Evolutionary conservation across 768 basidiomycete genomes (phyloP), one percentile per base, ranked within the genome.

Genomic region (Pleurotus giganteus): DNA sequence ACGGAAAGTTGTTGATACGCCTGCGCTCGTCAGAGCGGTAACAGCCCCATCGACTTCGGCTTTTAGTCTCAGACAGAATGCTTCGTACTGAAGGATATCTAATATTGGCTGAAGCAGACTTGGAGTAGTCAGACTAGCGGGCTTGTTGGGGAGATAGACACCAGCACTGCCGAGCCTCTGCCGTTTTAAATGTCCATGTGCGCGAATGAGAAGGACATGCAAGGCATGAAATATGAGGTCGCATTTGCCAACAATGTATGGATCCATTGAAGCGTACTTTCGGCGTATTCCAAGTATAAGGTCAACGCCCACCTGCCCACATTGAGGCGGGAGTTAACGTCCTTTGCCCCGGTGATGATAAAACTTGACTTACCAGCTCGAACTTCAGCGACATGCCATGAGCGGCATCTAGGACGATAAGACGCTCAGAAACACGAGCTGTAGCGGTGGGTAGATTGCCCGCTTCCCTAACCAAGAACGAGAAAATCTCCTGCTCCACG

Each of bases 401-500:
- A 17, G 89, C 86, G n/a, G 84, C 85, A 55, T 91, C 88, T 50
- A 94, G 80, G 29, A 81, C 80, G 26, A 94, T 85, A 36, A 88
- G 72, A 31, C 88, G 79, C 64, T 94, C 91, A 2, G 89, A 86
- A 4, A 93, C 89, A 23, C 83, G 80, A 9, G 88, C 88, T 28
- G 87, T 84, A 3, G 87, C 87, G 0, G 87, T 89, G 12, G 89
- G 86, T 8, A 93, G 73, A 56, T 66, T 80, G 53, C 86, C 84
- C n/a, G 89, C 88, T 69, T 93, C 91, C 63, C 74, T 79, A 36
- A 91, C 87, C 19, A 94, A 73, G 19, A 83, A 63, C 2, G 84
- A 73, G 59, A 91, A 94, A 34, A 93, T 85, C 63, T 94, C 91
- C 63, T 88, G 85, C 54, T 94, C 89, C 4, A 91, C 78, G 12